These are phyloP conservation scores for Aspergillus neotritici DNA, from an alignment of 2,329 filamentous ascomycete genomes.

Conservation along the genomic window DNA sequence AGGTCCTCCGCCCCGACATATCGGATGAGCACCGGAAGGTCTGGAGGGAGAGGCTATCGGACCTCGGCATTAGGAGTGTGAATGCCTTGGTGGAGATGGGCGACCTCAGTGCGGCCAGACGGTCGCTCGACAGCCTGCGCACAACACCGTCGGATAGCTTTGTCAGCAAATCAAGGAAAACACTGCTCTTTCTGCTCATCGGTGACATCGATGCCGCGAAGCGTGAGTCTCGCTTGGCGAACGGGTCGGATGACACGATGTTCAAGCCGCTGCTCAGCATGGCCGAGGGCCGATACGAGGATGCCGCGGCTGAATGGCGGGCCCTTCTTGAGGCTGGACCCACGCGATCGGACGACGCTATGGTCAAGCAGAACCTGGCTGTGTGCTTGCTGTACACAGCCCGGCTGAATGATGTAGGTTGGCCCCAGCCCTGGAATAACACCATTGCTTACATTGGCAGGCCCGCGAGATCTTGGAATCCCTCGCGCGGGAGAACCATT, in stretches of 20 bases:
- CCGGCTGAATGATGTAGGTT: slow-evolving; percentile 61
- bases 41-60: slow-evolving; percentile 68
- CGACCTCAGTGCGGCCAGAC: slow-evolving; percentile 71
- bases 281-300: slow-evolving; percentile 67
- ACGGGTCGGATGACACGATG: slow-evolving; percentile 37
- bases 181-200: slow-evolving; percentile 69
- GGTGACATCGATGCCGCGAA: slow-evolving; percentile 69
- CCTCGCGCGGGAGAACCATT: slow-evolving; percentile 56
- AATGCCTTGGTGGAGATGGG: slow-evolving; percentile 62
- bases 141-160: slow-evolving; percentile 25
- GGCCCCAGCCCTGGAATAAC: neutral
- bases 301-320: slow-evolving; percentile 59
- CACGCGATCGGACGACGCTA: slow-evolving; percentile 51
- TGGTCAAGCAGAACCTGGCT: slow-evolving; percentile 75
- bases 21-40: slow-evolving; percentile 53
- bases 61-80: slow-evolving; percentile 63
- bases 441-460: slow-evolving; percentile 32
- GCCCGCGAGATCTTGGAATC: slow-evolving; percentile 62
- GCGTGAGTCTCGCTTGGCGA: slow-evolving; percentile 42
- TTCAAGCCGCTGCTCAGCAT: slow-evolving; percentile 64
- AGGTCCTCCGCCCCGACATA: slow-evolving; percentile 48
- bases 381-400: slow-evolving; percentile 81
- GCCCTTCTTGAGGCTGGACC: slow-evolving; percentile 44
- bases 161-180: slow-evolving; percentile 37
- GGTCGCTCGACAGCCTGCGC: slow-evolving; percentile 61